Percentiles rank a stretch among this genome's conserved stretches.
Evolutionary conservation across 345 rosid species (phyloP).

Genomic region (Eucalyptus polybractea): DNA sequence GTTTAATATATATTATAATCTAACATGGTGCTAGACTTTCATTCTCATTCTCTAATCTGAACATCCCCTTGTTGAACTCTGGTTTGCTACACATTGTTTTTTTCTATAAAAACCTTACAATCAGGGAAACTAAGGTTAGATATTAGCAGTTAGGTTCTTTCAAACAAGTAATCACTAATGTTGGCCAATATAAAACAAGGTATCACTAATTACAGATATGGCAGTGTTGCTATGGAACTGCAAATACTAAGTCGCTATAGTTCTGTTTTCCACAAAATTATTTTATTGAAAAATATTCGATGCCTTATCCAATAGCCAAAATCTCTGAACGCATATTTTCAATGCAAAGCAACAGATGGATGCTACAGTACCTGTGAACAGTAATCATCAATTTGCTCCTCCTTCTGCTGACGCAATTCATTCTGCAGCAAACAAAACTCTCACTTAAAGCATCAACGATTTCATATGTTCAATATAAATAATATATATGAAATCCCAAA

Average conservation of each 20-base stretch:
- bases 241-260: background rate
- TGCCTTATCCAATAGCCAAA: background rate
- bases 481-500: background rate
- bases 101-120: background rate
- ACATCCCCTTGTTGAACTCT: background rate
- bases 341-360: background rate
- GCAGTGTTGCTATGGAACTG: background rate
- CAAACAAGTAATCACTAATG: background rate
- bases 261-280: background rate
- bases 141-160: background rate
- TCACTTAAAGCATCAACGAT: background rate
- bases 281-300: background rate
- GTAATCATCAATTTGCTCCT: constrained; percentile 95
- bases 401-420: constrained; percentile 76
- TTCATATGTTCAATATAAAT: background rate
- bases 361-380: constrained; percentile 70
- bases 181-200: background rate
- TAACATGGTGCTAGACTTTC: background rate
- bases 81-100: background rate
- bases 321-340: background rate
- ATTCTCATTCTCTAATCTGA: background rate
- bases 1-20: background rate
- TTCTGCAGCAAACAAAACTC: constrained; percentile 27
- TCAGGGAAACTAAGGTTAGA: background rate
- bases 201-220: background rate